Base-by-base conservation (phyloP, 2,329 filamentous ascomycete genomes). In the Talaromyces sp. region DNA sequence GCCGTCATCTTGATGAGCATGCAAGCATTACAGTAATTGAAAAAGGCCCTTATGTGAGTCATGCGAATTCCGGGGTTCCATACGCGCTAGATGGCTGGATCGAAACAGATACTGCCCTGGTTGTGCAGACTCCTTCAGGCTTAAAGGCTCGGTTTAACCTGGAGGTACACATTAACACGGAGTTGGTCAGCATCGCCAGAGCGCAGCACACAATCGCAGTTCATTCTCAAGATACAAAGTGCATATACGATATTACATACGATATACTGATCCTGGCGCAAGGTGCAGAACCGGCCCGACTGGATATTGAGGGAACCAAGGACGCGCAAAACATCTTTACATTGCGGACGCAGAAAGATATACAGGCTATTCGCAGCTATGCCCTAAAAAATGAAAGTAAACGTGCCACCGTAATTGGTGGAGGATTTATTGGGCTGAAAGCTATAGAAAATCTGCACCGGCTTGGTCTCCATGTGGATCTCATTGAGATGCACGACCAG, bases 91-190 rank as follows among this genome's bases (percentile, higher is more conserved):
- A 57, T 7, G 31, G 56, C 12, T 27, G 51, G 56, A 57, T 57
- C 18, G 56, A 57, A 44, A 33, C 9, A 47, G 56, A 57, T 57
- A 57, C 56, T 2, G 27, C 56, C 28, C 18, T 57, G 27, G 31
- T 34, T 30, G 40, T 31, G 36, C 56, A 57, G 40, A 57, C 56
- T 33, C 55, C 40, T 18, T 28, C 56, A 50, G 56, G 56, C 9
- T 50, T 57, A 18, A 57, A 50, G 28, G 56, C 56, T 57, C 56
- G 56, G 28, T 57, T 57, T 23, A 57, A 57, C 23, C 31, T 57
- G 40, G 56, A 57, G 6, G 16, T 57, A 47, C 56, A 31, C 40
- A 57, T 50, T 40, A 57, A 57, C n/a, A 57, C 56, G 4, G 56
- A 57, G 12, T 57, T 57, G 23, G 47, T 57, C 27, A 57, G 56